Base-by-base conservation (phyloP, 768 basidiomycete species). In the Hydnomerulius pinastri region DNA sequence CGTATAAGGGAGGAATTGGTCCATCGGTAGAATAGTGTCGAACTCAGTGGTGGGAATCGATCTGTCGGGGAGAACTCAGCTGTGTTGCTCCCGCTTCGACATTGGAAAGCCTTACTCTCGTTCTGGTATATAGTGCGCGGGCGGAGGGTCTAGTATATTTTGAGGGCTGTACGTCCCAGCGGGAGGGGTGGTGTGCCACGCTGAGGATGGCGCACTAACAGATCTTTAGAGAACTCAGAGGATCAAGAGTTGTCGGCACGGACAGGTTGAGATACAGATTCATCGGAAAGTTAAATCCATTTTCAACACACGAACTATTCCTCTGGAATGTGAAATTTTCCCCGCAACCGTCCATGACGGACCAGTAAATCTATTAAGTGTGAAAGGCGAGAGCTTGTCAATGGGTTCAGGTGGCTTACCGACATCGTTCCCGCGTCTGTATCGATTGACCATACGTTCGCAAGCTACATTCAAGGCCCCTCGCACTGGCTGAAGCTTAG, bases 181-280 rank as follows among this genome's bases (percentile, higher is more conserved):
- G 6, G 48, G 48, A 17, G 41, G 23, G 23, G 48, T n/a, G n/a
- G n/a, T n/a, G n/a, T n/a, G n/a, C n/a, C n/a, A n/a, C n/a, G n/a
- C n/a, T n/a, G n/a, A n/a, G 23, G 8, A 40, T 35, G 5, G 21
- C 27, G 41, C 40, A 50, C 6, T n/a, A n/a, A n/a, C n/a, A n/a
- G n/a, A n/a, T n/a, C n/a, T n/a, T n/a, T n/a, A n/a, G 4, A 40
- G 6, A 12, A 13, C 33, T 35, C 33, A 5, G 12, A 12, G 13
- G 11, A 13, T 13, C 17, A 12, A 13, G 17, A 37, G 37, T 20
- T 11, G 33, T n/a, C 21, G 13, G 24, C 6, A 42, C 48, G 21
- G 15, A 50, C 48, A 32, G 1, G 30, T 50, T 50, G 48, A 50
- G 7, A 43, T 50, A 50, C 12, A 50, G 37, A 20, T 43, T 50